Evolutionary conservation across 257 asterid genomes (phyloP), one percentile per base, ranked within the genome.

Genomic region (Leonotis leonurus): DNA sequence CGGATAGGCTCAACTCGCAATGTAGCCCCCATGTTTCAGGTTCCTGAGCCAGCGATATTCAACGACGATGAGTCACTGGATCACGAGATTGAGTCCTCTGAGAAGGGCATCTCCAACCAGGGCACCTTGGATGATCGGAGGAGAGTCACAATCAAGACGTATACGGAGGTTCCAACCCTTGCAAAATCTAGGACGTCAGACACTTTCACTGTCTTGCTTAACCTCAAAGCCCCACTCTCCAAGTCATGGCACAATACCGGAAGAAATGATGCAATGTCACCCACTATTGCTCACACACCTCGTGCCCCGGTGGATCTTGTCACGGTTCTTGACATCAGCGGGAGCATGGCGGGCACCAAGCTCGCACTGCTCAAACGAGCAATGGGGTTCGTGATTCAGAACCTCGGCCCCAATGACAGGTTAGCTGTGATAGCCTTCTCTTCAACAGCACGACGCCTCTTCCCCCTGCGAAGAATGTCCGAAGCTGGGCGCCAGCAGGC

Each of bases 291-390:
- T 36, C 90, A 72, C 17, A 62, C 79, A 0, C 78, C 91, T 33
- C 99, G 97, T 37, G 94, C 95, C 2, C 92, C 97, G 1, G 95
- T 93, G 57, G 99, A 93, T 77, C 92, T 93, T n/a, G 97, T 87
- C 36, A 93, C 99, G 0, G 96, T 93, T 79, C 96, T 93, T 54
- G 99, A 93, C 67, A 89, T 83, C 30, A 93, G 99, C 27, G 99
- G 99, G 54, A 93, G 97, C 81, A 93, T 93, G 99, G 97, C 97
- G 1, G 99, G 99, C 18, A 89, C 97, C 1, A 93, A 93, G 83
- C 96, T 93, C 3, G 97, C 97, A 0, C 41, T 93, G 70, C 80
- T 93, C 22, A 93, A 93, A 73, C 88, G 97, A 16, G 99, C 99
- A 12, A 93, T 93, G 99, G 99, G 97, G 8, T 93, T 93, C 30